These are phyloP conservation scores for Lepidopterella palustris DNA, from an alignment of 495 filamentous ascomycete genomes.

Conservation along the genomic window DNA sequence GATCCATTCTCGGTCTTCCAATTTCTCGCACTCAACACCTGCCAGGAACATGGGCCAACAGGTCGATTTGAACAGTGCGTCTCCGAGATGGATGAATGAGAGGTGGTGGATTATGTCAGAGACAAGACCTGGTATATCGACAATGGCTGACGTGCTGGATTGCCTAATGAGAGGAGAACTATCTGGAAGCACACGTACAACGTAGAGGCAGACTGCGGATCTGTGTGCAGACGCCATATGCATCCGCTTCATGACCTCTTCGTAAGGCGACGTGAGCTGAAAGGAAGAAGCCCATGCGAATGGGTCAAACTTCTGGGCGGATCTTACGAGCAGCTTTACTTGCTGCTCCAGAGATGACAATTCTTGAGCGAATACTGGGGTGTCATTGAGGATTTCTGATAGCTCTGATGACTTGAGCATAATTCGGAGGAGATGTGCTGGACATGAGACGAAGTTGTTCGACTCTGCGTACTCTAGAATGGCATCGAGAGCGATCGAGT, in stretches of 20 bases:
- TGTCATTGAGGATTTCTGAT: constrained; percentile 11
- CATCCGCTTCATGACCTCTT: constrained; percentile 19
- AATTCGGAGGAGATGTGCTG: constrained; percentile 16
- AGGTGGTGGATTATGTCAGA: constrained; percentile 20
- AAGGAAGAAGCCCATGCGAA: constrained; percentile 10
- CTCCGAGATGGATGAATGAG: constrained; percentile 8
- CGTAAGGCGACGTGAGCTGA: constrained; percentile 11
- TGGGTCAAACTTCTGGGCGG: constrained; percentile 14
- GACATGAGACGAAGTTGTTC: constrained; percentile 28
- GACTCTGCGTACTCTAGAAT: constrained; percentile 21
- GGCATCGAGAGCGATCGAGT: constrained; percentile 12
- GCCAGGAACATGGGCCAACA: constrained; percentile 25
- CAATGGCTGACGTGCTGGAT: constrained; percentile 3
- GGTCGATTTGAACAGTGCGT: constrained; percentile 21
- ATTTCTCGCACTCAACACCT: constrained; percentile 17
- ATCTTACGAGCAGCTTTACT: neutral
- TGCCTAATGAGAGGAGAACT: constrained; percentile 10
- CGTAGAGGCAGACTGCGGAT: constrained; percentile 22
- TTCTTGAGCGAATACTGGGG: neutral
- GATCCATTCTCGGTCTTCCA: constrained; percentile 13
- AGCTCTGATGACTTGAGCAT: constrained; percentile 23
- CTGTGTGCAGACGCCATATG: constrained; percentile 21
- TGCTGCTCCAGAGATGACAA: constrained; percentile 1
- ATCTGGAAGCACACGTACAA: constrained; percentile 8
- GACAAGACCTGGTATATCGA: constrained; percentile 14